phyloP scores from a whole-genome alignment of 345 rosid species.

The Eucalyptus sp. region DNA sequence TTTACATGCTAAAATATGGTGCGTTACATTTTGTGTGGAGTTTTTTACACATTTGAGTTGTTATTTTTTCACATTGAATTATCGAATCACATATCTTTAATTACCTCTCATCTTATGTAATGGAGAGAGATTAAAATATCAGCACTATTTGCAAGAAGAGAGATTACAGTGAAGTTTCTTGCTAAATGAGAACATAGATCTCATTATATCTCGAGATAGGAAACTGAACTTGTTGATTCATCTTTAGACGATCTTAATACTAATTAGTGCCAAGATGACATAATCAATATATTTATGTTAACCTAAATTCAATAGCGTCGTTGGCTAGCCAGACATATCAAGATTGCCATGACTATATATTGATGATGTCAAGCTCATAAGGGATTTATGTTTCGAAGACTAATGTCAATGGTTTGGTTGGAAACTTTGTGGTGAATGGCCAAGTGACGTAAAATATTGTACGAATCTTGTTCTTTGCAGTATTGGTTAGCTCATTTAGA shows the following conservation, averaged over 20 bases:
- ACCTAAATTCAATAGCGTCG: neutral
- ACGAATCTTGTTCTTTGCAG: neutral
- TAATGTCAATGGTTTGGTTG: neutral
- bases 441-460: neutral
- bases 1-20: neutral
- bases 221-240: fast-evolving
- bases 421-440: neutral
- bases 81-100: neutral
- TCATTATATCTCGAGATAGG: neutral
- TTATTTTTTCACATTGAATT: neutral
- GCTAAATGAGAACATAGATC: neutral
- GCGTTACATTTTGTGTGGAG: neutral
- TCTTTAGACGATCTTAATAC: neutral
- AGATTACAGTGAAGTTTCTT: neutral
- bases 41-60: neutral
- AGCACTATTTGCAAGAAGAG: neutral
- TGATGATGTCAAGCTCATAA: neutral
- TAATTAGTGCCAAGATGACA: neutral
- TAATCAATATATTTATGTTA: neutral
- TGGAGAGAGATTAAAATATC: neutral
- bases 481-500: neutral
- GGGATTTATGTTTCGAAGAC: neutral
- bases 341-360: neutral
- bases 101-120: neutral
- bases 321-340: neutral